A percentile compares a stretch with the other conserved stretches of the same genome.
Evolutionary conservation across 805 yeast species (phyloP).

Genomic region (Ogataea pilisensis): DNA sequence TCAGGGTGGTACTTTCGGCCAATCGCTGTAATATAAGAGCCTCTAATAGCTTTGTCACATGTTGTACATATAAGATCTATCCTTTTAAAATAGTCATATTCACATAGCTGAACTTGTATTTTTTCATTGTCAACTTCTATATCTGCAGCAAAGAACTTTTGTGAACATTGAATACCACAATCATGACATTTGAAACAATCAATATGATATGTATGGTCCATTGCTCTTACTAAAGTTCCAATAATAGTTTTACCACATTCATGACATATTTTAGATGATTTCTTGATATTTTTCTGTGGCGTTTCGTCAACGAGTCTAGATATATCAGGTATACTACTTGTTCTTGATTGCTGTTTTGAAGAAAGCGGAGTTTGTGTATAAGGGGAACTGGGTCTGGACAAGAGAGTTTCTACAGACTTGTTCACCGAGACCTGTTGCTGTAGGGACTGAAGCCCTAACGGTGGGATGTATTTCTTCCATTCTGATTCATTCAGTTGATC

Average conservation of each 20-base stretch:
- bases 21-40: slow-evolving; percentile 90
- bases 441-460: slow-evolving; percentile 3
- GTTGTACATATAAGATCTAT: slow-evolving; percentile 80
- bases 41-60: slow-evolving; percentile 82
- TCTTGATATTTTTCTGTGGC: slow-evolving; percentile 12
- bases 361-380: neutral
- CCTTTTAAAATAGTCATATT: slow-evolving; percentile 84
- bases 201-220: slow-evolving; percentile 75
- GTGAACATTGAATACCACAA: slow-evolving; percentile 76
- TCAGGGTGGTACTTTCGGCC: slow-evolving; percentile 91
- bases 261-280: slow-evolving; percentile 40
- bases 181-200: slow-evolving; percentile 85
- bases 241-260: slow-evolving; percentile 49
- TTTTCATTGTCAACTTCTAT: slow-evolving; percentile 31
- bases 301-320: neutral
- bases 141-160: slow-evolving; percentile 85
- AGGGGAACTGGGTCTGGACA: neutral
- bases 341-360: slow-evolving; percentile 5
- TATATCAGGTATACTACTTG: slow-evolving; percentile 14
- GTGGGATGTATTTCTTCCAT: slow-evolving; percentile 9
- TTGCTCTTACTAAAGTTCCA: slow-evolving; percentile 84
- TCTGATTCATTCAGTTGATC: slow-evolving; percentile 2
- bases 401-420: too few relatives aligned
- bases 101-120: slow-evolving; percentile 69
- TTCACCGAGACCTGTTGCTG: too few relatives aligned